A percentile compares a stretch with the other conserved stretches of the same genome.
phyloP scores from a whole-genome alignment of 2,329 filamentous ascomycete species.

The Colletotrichum phormii region DNA sequence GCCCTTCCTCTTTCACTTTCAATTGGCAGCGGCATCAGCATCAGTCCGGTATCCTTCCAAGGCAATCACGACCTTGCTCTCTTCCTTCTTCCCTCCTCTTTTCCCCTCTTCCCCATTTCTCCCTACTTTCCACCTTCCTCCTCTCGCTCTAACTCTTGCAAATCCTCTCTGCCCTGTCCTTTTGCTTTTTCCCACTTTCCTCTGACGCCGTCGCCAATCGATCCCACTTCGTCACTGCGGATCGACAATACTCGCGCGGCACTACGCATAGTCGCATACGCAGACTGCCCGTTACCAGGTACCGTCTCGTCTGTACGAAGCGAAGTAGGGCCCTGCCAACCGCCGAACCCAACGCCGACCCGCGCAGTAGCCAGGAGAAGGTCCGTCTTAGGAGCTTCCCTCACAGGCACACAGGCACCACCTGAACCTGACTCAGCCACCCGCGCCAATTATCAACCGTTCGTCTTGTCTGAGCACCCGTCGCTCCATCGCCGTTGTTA shows the following conservation, averaged over 20 bases:
- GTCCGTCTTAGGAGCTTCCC: conserved; percentile 23
- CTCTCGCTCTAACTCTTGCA: conserved; percentile 18
- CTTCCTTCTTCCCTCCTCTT: conserved; percentile 43
- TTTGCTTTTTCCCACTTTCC: background rate
- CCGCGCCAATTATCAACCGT: conserved; percentile 28
- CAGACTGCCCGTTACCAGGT: background rate
- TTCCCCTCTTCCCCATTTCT: conserved; percentile 20
- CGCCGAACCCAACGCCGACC: conserved; percentile 29
- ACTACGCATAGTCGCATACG: background rate
- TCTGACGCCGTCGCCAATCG: conserved; percentile 21
- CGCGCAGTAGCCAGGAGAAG: conserved; percentile 28
- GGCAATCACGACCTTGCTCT: conserved; percentile 23
- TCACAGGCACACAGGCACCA: conserved; percentile 11
- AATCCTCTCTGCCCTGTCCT: background rate
- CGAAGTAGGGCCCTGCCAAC: conserved; percentile 20
- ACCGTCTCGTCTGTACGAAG: background rate
- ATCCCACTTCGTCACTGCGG: conserved; percentile 1
- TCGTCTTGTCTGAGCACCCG: conserved; percentile 27
- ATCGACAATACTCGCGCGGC: conserved; percentile 12
- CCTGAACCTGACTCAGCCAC: conserved; percentile 37
- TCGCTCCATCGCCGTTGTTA: conserved; percentile 1
- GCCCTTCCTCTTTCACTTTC: conserved; percentile 14
- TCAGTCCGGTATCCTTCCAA: conserved; percentile 3
- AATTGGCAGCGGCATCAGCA: background rate
- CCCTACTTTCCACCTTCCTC: conserved; percentile 9